phyloP scores from a whole-genome alignment of 2,329 filamentous ascomycete species.

The Talaromyces islandicus region DNA sequence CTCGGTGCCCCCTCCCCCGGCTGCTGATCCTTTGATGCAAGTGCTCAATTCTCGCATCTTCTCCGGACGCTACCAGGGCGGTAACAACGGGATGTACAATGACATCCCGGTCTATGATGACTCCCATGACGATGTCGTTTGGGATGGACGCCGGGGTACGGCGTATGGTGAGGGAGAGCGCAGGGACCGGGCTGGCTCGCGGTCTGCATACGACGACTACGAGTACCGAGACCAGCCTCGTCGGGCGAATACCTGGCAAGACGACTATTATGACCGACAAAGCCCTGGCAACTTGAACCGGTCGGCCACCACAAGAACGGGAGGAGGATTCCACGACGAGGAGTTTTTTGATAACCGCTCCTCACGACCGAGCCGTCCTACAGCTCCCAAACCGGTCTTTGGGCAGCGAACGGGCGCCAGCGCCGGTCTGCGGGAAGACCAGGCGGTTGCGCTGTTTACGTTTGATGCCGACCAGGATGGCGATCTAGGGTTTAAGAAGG shows the following conservation, averaged over 20 bases:
- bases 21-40: conserved; percentile 76
- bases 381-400: conserved; percentile 86
- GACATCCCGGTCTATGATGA: conserved; percentile 87
- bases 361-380: conserved; percentile 65
- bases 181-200: conserved; percentile 48
- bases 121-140: conserved; percentile 72
- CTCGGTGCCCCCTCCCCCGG: conserved; percentile 67
- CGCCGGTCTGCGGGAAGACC: conserved; percentile 52
- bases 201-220: conserved; percentile 42
- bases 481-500: conserved; percentile 94
- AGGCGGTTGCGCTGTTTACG: conserved; percentile 85
- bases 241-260: conserved; percentile 44
- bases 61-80: conserved; percentile 53
- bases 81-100: conserved; percentile 76
- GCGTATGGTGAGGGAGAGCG: conserved; percentile 63
- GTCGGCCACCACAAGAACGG: conserved; percentile 29
- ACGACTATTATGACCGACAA: conserved; percentile 43
- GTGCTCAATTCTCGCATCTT: conserved; percentile 83
- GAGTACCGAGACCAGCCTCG: conserved; percentile 47
- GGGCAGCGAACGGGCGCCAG: conserved; percentile 40
- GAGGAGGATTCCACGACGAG: conserved; percentile 17
- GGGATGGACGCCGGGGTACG: conserved; percentile 68
- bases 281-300: conserved; percentile 26
- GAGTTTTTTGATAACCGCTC: conserved; percentile 48
- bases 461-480: conserved; percentile 93